Base-by-base conservation (phyloP, 495 filamentous ascomycete genomes). In the Lasiosphaeris hirsuta region DNA sequence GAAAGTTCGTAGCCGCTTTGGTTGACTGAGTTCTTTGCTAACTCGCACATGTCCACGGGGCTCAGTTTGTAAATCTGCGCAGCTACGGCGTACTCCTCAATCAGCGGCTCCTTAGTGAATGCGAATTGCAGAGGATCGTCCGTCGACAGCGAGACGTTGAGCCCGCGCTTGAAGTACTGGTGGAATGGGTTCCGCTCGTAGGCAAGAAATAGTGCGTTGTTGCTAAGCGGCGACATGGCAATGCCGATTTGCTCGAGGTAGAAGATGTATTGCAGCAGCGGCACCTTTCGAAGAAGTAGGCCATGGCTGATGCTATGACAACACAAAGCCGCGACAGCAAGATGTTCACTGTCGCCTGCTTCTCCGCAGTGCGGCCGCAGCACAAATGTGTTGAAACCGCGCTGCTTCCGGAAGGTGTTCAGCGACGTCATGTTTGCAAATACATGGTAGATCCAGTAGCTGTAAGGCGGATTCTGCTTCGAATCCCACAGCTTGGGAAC, bases 251-350 rank as follows among this genome's bases (percentile, higher is more conserved):
- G 92, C 64, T 98, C 92, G 18, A 98, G 84, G 62, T 98, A 98
- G 74, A 96, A 98, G 49, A 97, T 86, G 72, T 98, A 98, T 67
- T 98, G 94, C 57, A 98, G 70, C 46, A 98, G 70, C 4, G 94
- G 95, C 8, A 97, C 92, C 67, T 98, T 98, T 36, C 95, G 85
- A 36, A 98, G 78, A 54, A 96, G 76, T 39, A 98, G 84, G 1
- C 94, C 94, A 69, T 98, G 94, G 67, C 89, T 96, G 72, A 98
- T 98, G 67, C 93, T 97, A 69, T 98, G 93, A 66, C 90, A 96
- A 76, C 92, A 96, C 18, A 98, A 80, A 58, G 92, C 86, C 4
- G 92, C 95, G 8, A 92, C 90, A 6, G 92, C 92, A 14, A 98
- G 75, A 80, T 98, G 94, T 69, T 98, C 94, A 14, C 90, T 92